phyloP scores from a whole-genome alignment of 352 stramenopile genomes.

The Elongisporangium undulatum region DNA sequence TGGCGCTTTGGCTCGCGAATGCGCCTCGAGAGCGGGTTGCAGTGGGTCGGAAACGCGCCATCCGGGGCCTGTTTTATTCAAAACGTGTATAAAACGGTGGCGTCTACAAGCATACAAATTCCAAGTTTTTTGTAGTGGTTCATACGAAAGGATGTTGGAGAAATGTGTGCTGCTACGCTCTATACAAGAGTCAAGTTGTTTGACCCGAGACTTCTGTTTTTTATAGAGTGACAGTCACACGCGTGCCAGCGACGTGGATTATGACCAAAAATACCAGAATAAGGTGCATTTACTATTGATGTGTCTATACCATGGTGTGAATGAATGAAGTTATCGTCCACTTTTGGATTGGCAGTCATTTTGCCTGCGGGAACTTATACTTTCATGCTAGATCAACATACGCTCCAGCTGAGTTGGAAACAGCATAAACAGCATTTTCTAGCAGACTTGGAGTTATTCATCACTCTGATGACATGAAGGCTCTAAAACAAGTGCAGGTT shows the following conservation, averaged over 20 bases:
- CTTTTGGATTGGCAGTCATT: not conserved
- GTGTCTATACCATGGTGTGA: not conserved
- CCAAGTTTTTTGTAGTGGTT: not conserved
- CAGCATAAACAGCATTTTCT: too few species aligned
- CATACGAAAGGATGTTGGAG: not conserved
- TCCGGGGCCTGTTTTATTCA: not conserved
- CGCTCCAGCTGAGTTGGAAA: too few species aligned
- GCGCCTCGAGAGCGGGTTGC: not conserved
- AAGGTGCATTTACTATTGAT: not conserved
- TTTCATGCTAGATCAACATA: not conserved
- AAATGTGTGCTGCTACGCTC: not conserved
- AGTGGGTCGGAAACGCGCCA: not conserved
- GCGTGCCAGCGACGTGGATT: not conserved
- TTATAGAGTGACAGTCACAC: not conserved
- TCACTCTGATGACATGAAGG: too few species aligned
- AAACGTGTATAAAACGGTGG: not conserved
- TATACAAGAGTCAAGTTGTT: not conserved
- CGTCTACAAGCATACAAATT: not conserved
- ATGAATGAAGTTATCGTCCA: not conserved
- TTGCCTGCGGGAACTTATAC: not conserved
- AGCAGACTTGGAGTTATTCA: too few species aligned
- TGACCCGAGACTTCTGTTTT: not conserved
- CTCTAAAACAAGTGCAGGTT: too few species aligned
- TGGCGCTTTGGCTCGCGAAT: constrained; percentile 1
- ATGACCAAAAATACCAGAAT: not conserved